Evolutionary conservation across 768 basidiomycete genomes (phyloP), one percentile per base, ranked within the genome.

Genomic region (Gyrodon lividus): DNA sequence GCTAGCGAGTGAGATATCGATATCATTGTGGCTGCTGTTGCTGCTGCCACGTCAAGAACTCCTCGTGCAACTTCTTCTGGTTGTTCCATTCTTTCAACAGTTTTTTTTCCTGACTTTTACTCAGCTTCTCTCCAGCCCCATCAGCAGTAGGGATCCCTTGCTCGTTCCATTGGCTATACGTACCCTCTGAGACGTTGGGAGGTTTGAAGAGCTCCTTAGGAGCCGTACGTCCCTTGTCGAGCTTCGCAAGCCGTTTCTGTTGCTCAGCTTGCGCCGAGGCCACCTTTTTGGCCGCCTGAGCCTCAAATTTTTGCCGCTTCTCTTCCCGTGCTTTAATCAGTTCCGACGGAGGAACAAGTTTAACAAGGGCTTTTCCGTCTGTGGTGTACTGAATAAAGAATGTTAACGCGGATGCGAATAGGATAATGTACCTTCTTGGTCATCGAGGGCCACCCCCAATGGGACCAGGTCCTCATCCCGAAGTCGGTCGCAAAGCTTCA

Each of bases 301-400:
- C 90, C 54, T 87, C 85, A 16, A 75, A 74, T 44, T 78, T 78
- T 4, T 83, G 86, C 6, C 82, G 80, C 72, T 97, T 98, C 63
- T 94, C 94, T 54, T 98, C 94, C 41, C 94, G 83, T 2, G 84
- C 86, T 63, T 77, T 86, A 58, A 94, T 82, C 34, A 99, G 76
- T 50, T 90, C 83, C 12, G 82, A 80, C 2, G 95, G 85, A 34
- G 90, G 75, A 22, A 95, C 90, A 38, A 98, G 77, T 70, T 98
- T 98, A 53, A 97, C 89, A 26, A 98, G 83, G 4, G 96, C 96
- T 62, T 84, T 86, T n/a, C 95, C 95, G 74, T 95, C 94, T 94
- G 57, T 26, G 26, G 57, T 26, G 28, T 20, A 40, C 17, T 37
- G 40, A 45, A 34, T 24, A 42, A 33, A 26, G 33, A 9, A 44